These are phyloP conservation scores for Thielaviopsis populi DNA, from an alignment of 2,329 filamentous ascomycete species.

Conservation along the genomic window DNA sequence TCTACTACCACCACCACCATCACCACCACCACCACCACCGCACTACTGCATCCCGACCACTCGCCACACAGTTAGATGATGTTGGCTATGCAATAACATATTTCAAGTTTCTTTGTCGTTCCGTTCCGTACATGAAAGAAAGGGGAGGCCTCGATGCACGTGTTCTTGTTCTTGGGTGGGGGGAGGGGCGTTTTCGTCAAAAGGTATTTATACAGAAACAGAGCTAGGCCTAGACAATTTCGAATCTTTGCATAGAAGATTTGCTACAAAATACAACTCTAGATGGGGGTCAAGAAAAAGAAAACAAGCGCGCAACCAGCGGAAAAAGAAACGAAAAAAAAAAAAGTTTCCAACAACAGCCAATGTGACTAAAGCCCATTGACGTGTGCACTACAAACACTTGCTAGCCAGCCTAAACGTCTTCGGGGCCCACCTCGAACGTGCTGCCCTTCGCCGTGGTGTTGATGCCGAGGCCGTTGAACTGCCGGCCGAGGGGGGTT, in stretches of 20 bases:
- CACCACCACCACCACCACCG: background rate
- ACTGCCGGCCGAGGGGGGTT: background rate
- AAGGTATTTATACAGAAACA: background rate
- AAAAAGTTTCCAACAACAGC: background rate
- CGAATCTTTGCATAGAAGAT: background rate
- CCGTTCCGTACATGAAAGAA: background rate
- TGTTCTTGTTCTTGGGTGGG: background rate
- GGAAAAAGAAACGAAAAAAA: background rate
- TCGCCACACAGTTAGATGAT: background rate
- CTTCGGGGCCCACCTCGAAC: constrained; percentile 3
- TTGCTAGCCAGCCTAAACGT: background rate
- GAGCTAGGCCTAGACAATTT: background rate
- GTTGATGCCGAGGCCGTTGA: background rate
- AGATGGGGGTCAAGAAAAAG: background rate
- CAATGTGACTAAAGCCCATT: background rate
- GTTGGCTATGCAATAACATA: background rate
- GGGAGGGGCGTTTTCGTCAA: background rate
- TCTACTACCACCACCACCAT: background rate
- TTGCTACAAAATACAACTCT: background rate
- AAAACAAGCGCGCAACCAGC: background rate
- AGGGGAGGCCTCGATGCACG: too few relatives aligned
- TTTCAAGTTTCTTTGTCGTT: background rate
- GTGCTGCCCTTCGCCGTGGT: background rate
- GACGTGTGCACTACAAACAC: background rate
- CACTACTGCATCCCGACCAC: background rate